Conservation (phyloP, 75 land plant species). For the Gnetum montanum region DNA sequence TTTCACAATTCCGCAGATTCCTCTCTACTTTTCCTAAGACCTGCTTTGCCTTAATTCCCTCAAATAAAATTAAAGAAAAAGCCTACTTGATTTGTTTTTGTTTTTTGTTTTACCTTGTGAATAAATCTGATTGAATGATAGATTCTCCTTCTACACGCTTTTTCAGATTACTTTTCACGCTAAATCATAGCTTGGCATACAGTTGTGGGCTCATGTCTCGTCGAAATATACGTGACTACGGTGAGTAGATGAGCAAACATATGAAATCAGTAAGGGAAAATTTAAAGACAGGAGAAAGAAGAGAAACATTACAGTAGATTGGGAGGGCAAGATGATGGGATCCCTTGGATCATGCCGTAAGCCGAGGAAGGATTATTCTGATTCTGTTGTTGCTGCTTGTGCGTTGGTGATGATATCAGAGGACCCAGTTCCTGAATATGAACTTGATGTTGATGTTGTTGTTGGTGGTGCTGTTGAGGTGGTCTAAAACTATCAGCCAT, state of each 20-base stretch:
- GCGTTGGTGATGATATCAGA: constrained; percentile 3
- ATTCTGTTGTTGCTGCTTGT: neutral
- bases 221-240: neutral
- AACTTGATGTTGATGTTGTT: too few relatives aligned
- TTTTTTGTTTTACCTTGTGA: too few relatives aligned
- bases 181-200: too few relatives aligned
- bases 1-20: too few relatives aligned
- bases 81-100: too few relatives aligned
- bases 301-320: constrained; percentile 6
- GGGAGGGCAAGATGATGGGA: constrained; percentile 1
- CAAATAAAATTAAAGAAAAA: too few relatives aligned
- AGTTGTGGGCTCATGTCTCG: too few relatives aligned
- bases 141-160: neutral
- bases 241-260: neutral
- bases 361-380: neutral
- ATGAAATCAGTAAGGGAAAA: neutral
- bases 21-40: too few relatives aligned
- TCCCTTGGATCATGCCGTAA: constrained; percentile 7
- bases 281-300: neutral
- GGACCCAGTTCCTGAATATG: too few relatives aligned
- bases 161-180: neutral
- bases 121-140: neutral
- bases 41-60: too few relatives aligned
- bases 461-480: neutral
- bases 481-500: constrained; percentile 6